phyloP scores from a whole-genome alignment of 495 filamentous ascomycete species.

The Aspergillus sclerotiicarbonarius region DNA sequence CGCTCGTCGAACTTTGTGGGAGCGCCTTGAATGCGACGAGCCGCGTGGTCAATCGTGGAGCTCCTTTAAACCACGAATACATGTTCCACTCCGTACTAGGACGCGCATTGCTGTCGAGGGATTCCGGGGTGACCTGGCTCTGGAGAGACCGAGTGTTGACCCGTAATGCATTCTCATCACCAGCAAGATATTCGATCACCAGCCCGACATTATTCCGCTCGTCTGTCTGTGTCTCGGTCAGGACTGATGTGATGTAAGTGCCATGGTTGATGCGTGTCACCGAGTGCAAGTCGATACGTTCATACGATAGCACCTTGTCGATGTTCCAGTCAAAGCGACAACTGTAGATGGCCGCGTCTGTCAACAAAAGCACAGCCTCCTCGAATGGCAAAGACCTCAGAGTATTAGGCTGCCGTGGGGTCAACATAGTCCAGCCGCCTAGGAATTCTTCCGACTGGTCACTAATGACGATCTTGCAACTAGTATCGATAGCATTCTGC shows the following conservation, averaged over 20 bases:
- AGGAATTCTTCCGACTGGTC: slow-evolving; percentile 80
- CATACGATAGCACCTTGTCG: slow-evolving; percentile 88
- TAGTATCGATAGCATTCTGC: slow-evolving; percentile 84
- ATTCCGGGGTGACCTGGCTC: slow-evolving; percentile 41
- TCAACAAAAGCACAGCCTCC: slow-evolving; percentile 82
- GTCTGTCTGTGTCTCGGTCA: slow-evolving; percentile 70
- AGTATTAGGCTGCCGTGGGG: slow-evolving; percentile 63
- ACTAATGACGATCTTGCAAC: slow-evolving; percentile 77
- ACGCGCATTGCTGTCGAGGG: slow-evolving; percentile 23
- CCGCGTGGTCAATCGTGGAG: slow-evolving; percentile 33
- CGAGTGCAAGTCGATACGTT: slow-evolving; percentile 75
- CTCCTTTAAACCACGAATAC: slow-evolving; percentile 40
- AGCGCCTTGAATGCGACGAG: slow-evolving; percentile 59
- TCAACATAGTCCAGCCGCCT: slow-evolving; percentile 78
- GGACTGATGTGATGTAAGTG: slow-evolving; percentile 83
- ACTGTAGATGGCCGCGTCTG: slow-evolving; percentile 77
- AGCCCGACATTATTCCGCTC: slow-evolving; percentile 79
- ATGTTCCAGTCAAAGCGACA: slow-evolving; percentile 90
- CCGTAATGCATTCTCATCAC: slow-evolving; percentile 61
- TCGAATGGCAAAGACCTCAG: slow-evolving; percentile 69
- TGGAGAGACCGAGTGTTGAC: slow-evolving; percentile 83
- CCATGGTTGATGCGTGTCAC: slow-evolving; percentile 70
- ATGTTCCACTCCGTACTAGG: slow-evolving; percentile 36
- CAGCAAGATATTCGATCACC: slow-evolving; percentile 70
- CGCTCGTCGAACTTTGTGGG: slow-evolving; percentile 28